A percentile compares a stretch with the other conserved stretches of the same genome.
Evolutionary conservation across 805 yeast species (phyloP).

Genomic region (Lipomyces starkeyi): DNA sequence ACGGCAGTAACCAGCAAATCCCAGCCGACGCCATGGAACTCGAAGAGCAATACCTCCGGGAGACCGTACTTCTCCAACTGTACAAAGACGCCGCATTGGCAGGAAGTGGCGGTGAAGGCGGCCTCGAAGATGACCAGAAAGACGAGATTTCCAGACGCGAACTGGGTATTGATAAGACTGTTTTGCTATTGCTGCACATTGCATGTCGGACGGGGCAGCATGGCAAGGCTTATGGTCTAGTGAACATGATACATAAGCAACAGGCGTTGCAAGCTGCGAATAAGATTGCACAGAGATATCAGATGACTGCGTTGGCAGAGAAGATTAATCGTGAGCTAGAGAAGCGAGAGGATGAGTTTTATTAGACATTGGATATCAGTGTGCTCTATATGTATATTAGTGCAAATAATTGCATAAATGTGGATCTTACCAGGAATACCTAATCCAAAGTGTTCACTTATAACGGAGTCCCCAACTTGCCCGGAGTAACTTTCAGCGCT

Average conservation of each 20-base stretch:
- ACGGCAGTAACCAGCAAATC: conserved; percentile 6
- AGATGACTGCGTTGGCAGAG: conserved; percentile 58
- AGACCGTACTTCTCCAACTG: conserved; percentile 27
- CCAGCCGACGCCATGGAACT: conserved; percentile 15
- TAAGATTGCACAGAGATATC: conserved; percentile 79
- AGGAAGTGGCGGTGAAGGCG: conserved; percentile 52
- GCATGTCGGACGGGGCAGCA: conserved; percentile 62
- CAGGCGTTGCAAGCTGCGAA: conserved; percentile 83
- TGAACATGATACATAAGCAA: conserved; percentile 70
- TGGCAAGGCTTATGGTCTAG: conserved; percentile 72
- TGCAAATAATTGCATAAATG: not conserved
- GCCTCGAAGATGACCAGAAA: conserved; percentile 48
- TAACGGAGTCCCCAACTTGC: too few species aligned
- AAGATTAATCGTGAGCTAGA: conserved; percentile 63
- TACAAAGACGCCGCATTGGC: conserved; percentile 40
- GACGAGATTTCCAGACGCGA: conserved; percentile 60
- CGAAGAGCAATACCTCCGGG: conserved; percentile 37
- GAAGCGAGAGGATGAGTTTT: conserved; percentile 14
- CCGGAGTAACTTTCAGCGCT: too few species aligned
- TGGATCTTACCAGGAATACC: not conserved
- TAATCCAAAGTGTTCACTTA: too few species aligned
- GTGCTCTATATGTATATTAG: not conserved
- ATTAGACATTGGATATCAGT: not conserved
- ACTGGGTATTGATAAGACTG: conserved; percentile 70
- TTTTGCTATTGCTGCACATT: conserved; percentile 74